Base-by-base conservation (phyloP, 2,329 filamentous ascomycete genomes). In the Verticillium nonalfalfae region DNA sequence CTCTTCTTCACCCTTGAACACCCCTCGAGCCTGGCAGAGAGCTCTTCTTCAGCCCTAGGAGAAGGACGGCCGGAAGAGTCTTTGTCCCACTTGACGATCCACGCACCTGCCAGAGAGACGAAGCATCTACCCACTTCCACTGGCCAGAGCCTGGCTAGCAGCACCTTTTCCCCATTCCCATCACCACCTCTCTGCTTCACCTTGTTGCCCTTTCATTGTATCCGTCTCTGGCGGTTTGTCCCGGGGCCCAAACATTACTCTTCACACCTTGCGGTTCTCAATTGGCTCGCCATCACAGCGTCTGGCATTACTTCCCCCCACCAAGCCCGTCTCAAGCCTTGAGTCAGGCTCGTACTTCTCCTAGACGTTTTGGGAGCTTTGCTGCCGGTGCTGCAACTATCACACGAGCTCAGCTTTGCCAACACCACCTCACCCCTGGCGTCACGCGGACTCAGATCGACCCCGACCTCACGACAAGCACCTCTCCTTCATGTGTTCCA, bases 401-500 rank as follows among this genome's bases (percentile, higher is more conserved):
- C 33, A 33, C 54, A 56, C 54, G 26, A 56, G 26, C 50, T 33
- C 7, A 54, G 50, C 54, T 56, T 56, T 10, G 54, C n/a, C 45
- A 52, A 50, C 45, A 50, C 5, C 7, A n/a, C 7, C 13, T 5
- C 33, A 26, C 54, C 26, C 54, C 33, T 31, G 33, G 15, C 54
- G 54, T 56, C 54, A 56, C 54, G 54, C 54, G 54, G n/a, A 7
- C 54, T 34, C 26, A 14, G 26, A 26, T 56, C 26, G 11, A 15
- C 54, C 26, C n/a, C 26, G 13, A 34, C n/a, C 15, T 13, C 3
- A 56, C 26, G 54, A 35, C 26, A 56, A 34, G 38, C 61, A 58
- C 55, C 45, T 56, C 33, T 56, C 57, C 59, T 57, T 61, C 59
- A 61, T 64, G 60, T 21, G 35, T 14, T 38, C 38, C 15, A n/a